phyloP scores from a whole-genome alignment of 2,329 filamentous ascomycete species.

The Phialophora chinensis region DNA sequence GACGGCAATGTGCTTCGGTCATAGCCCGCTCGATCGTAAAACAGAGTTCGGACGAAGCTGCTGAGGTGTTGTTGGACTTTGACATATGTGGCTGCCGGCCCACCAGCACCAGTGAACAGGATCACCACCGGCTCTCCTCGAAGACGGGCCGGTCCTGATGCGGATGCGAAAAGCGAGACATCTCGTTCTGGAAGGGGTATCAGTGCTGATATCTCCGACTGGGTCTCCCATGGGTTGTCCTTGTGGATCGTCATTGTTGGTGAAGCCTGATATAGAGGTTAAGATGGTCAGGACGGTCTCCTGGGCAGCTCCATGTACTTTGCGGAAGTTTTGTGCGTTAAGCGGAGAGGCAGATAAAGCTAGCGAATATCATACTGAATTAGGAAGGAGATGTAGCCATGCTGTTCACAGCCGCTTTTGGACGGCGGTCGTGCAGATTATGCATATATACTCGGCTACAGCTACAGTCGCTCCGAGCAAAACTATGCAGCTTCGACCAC shows the following conservation, averaged over 20 bases:
- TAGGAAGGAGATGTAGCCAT: neutral
- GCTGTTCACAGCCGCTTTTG: neutral
- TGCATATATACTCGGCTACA: neutral
- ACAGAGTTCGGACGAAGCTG: conserved; percentile 41
- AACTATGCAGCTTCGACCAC: neutral
- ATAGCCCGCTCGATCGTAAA: conserved; percentile 50
- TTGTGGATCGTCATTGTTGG: conserved; percentile 24
- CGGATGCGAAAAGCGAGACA: conserved; percentile 41
- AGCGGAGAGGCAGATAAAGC: neutral
- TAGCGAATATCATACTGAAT: neutral
- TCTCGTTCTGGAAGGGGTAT: conserved; percentile 5
- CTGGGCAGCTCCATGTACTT: neutral
- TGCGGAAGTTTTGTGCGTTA: neutral
- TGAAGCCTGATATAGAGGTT: neutral
- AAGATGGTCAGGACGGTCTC: neutral
- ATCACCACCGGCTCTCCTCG: conserved; percentile 44
- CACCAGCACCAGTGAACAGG: conserved; percentile 47
- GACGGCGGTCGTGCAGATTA: neutral
- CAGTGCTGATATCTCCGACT: conserved; percentile 1
- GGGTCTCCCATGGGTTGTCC: conserved; percentile 22
- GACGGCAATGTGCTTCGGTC: conserved; percentile 38
- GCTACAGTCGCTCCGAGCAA: neutral
- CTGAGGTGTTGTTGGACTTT: conserved; percentile 44
- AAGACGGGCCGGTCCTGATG: conserved; percentile 41
- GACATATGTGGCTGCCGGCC: conserved; percentile 44